Percentiles rank a stretch among this genome's conserved stretches.
These are phyloP conservation scores for Phialemonium atrogriseum DNA, from an alignment of 2,329 filamentous ascomycete species.

Conservation along the genomic window DNA sequence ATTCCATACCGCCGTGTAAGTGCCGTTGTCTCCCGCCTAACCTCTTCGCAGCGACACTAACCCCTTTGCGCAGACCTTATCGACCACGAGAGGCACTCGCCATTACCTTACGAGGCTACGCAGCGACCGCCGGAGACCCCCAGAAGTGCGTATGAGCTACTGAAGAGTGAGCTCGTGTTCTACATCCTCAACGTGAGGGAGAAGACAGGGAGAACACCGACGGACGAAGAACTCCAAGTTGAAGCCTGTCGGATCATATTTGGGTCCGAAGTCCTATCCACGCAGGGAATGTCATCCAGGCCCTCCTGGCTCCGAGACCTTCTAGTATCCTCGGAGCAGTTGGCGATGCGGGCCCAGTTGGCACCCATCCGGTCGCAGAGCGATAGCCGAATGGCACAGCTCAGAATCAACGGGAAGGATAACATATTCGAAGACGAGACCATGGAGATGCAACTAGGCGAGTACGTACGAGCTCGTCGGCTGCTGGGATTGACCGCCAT, in stretches of 20 bases:
- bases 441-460: constrained; percentile 44
- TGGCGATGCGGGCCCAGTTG: constrained; percentile 36
- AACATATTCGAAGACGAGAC: constrained; percentile 49
- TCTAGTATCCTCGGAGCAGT: constrained; percentile 38
- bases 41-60: too few species aligned
- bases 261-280: constrained; percentile 39
- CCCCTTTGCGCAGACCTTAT: constrained; percentile 47
- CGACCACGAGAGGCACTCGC: constrained; percentile 51
- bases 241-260: constrained; percentile 53
- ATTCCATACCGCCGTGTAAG: constrained; percentile 58
- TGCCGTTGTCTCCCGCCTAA: too few species aligned
- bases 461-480: constrained; percentile 42
- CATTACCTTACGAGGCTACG: constrained; percentile 44
- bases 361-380: constrained; percentile 35
- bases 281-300: constrained; percentile 26
- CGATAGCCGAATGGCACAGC: constrained; percentile 37
- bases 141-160: constrained; percentile 51
- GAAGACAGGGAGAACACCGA: constrained; percentile 29
- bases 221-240: constrained; percentile 45
- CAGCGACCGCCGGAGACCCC: constrained; percentile 35
- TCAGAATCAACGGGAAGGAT: constrained; percentile 50
- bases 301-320: constrained; percentile 52
- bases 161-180: constrained; percentile 49
- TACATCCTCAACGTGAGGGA: constrained; percentile 38
- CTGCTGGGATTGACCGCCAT: constrained; percentile 50